Percentiles rank a stretch among this genome's conserved stretches.
phyloP scores from a whole-genome alignment of 2,329 filamentous ascomycete genomes.

The Salinomyces thailandicus region DNA sequence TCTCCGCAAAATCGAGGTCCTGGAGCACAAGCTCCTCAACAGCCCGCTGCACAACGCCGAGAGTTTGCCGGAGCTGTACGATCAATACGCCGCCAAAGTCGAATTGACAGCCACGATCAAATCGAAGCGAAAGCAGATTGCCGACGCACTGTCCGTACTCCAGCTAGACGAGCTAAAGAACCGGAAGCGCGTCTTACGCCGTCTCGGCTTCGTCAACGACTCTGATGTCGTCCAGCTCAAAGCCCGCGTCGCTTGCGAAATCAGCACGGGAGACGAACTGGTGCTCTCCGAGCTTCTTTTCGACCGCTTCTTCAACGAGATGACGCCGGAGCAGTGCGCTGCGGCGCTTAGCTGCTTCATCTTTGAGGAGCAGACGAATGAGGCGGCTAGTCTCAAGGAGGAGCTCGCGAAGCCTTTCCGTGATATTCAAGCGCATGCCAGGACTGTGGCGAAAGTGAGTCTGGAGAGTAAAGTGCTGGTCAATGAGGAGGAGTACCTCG shows the following conservation, averaged over 20 bases:
- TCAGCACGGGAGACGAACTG: conserved; percentile 91
- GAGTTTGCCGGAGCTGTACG: conserved; percentile 70
- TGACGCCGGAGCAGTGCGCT: conserved; percentile 78
- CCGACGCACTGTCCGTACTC: conserved; percentile 72
- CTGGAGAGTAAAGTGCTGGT: conserved; percentile 86
- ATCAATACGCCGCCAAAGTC: conserved; percentile 76
- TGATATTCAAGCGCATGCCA: conserved; percentile 78
- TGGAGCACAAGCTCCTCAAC: conserved; percentile 78
- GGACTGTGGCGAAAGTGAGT: conserved; percentile 83
- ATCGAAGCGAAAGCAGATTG: conserved; percentile 75
- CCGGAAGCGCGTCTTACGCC: conserved; percentile 85
- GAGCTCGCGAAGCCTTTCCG: conserved; percentile 77
- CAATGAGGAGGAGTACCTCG: conserved; percentile 90
- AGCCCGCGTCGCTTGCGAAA: conserved; percentile 93
- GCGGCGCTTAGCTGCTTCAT: conserved; percentile 87
- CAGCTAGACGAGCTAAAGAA: conserved; percentile 95
- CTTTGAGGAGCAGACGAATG: conserved; percentile 89
- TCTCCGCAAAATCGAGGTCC: conserved; percentile 85
- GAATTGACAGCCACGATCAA: conserved; percentile 70
- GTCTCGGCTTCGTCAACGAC: conserved; percentile 92
- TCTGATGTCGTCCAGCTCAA: conserved; percentile 93
- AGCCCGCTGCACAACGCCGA: conserved; percentile 91
- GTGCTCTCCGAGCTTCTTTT: conserved; percentile 89
- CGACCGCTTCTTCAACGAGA: conserved; percentile 95
- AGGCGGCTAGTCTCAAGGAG: conserved; percentile 60